Evolutionary conservation across 306 rosid species (phyloP).

Genomic region (Fagus sylvatica): DNA sequence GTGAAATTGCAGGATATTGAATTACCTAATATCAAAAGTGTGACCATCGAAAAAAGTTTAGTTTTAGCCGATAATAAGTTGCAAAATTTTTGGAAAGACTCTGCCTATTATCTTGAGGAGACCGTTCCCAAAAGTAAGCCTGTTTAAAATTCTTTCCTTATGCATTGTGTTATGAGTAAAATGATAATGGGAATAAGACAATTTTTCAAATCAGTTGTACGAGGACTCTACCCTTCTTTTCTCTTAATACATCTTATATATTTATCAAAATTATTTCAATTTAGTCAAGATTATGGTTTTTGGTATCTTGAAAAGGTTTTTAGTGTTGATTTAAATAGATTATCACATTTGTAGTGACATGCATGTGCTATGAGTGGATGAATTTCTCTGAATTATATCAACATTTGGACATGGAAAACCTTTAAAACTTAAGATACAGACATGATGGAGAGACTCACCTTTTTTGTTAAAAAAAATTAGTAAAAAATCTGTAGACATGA

Average conservation of each 20-base stretch:
- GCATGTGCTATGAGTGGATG: neutral
- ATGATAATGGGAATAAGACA: neutral
- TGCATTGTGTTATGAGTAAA: neutral
- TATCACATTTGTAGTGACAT: neutral
- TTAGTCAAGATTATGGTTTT: no score
- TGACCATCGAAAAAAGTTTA: slow-evolving; percentile 20
- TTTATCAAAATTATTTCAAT: no score
- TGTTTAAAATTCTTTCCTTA: neutral
- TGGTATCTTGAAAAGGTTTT: neutral
- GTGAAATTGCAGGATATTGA: slow-evolving; percentile 40
- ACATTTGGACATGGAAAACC: no score
- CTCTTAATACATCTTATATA: no score
- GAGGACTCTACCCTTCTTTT: no score
- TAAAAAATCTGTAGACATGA: no score
- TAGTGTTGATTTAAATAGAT: neutral
- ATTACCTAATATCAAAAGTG: slow-evolving; percentile 37
- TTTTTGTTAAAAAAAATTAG: no score
- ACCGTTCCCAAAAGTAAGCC: slow-evolving; percentile 32
- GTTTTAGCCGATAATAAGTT: slow-evolving; percentile 15
- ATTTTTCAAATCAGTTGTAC: neutral
- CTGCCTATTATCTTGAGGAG: slow-evolving; percentile 57
- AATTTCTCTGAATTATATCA: neutral
- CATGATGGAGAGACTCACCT: no score
- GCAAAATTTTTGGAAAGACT: slow-evolving; percentile 45
- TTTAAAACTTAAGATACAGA: no score